These are phyloP conservation scores for Ocimum tenuiflorum DNA, from an alignment of 257 asterid species.

Conservation along the genomic window DNA sequence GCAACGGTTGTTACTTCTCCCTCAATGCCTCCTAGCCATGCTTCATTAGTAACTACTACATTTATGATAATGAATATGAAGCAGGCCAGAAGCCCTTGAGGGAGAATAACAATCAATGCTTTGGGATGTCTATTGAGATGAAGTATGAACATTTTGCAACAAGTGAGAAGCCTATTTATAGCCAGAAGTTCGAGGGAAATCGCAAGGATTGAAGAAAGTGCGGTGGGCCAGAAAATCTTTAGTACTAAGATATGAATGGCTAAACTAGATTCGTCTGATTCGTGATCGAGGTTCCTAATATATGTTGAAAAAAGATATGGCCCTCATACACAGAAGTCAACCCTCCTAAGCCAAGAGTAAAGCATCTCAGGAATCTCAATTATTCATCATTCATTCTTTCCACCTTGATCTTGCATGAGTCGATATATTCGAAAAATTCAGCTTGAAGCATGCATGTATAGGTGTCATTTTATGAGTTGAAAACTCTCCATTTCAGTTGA, in stretches of 20 bases:
- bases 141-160: constrained; percentile 1
- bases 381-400: constrained; percentile 19
- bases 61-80: too few relatives aligned
- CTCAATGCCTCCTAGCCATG: constrained; percentile 37
- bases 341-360: constrained; percentile 45
- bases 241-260: constrained; percentile 34
- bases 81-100: constrained; percentile 60
- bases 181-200: constrained; percentile 12
- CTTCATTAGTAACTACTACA: too few relatives aligned
- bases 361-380: constrained; percentile 39
- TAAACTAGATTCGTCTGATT: constrained; percentile 31
- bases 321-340: constrained; percentile 41
- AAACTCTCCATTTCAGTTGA: too few relatives aligned
- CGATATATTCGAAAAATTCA: constrained; percentile 1
- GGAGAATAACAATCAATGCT: constrained; percentile 55
- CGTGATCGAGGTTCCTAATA: constrained; percentile 22
- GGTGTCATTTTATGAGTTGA: too few relatives aligned
- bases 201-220: neutral
- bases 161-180: constrained; percentile 35
- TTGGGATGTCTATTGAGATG: constrained; percentile 21
- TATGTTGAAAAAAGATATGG: constrained; percentile 22
- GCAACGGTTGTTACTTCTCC: constrained; percentile 38
- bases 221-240: constrained; percentile 35
- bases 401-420: constrained; percentile 10
- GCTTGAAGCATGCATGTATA: constrained; percentile 10